Conservation (phyloP, 495 filamentous ascomycete genomes). For the Xylaria acuta region DNA sequence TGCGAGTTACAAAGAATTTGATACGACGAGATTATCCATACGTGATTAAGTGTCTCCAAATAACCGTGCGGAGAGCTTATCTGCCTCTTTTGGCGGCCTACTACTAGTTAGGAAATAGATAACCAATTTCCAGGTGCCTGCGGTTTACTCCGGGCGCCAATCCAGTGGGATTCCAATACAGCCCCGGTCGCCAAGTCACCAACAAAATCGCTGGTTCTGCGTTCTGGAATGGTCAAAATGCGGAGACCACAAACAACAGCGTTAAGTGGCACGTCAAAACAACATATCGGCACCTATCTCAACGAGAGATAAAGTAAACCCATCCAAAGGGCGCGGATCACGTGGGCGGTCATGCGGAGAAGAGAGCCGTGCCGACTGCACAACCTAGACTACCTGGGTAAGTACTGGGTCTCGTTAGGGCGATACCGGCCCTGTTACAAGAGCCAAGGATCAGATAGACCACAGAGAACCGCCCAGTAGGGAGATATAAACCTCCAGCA, state of each 20-base stretch:
- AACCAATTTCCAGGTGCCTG: background rate
- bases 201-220: background rate
- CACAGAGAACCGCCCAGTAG: background rate
- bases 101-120: background rate
- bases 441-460: background rate
- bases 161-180: background rate
- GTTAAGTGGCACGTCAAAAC: background rate
- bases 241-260: background rate
- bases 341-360: slow-evolving; percentile 22
- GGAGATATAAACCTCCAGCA: background rate
- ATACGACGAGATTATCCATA: background rate
- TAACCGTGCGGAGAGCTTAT: background rate
- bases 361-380: slow-evolving; percentile 2
- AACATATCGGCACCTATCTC: background rate
- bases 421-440: slow-evolving; percentile 12
- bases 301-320: background rate
- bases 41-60: background rate
- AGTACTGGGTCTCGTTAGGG: slow-evolving; percentile 11
- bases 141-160: background rate
- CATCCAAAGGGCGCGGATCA: slow-evolving; percentile 3
- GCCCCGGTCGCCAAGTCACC: slow-evolving; percentile 1
- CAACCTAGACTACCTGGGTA: background rate
- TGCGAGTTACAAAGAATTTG: background rate
- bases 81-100: background rate
- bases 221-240: background rate